Base-by-base conservation (phyloP, 176 grass and related monocot species). In the Zoysia japonica region DNA sequence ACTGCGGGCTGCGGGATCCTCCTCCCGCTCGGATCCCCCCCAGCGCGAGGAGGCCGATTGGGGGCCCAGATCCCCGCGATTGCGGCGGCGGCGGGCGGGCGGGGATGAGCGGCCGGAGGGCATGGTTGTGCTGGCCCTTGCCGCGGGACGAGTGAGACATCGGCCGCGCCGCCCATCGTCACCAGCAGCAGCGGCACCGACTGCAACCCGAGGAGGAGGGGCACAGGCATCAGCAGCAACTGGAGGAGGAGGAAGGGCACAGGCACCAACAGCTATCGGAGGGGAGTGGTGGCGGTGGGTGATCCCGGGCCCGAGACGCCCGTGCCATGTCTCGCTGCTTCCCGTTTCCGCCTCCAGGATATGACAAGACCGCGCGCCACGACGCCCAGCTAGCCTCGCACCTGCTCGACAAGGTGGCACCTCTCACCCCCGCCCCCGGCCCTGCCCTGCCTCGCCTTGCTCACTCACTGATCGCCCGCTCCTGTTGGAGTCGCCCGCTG, bases 291-390 rank as follows among this genome's bases (percentile, higher is more conserved):
- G 79, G 49, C 44, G 80, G 53, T 35, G 3, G 70, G 77, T 86
- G 88, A 90, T 81, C 88, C 66, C 72, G 67, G 88, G 88, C 80
- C 80, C 82, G 78, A 85, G 82, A 74, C 28, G 87, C 72, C 70
- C 67, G 91, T 90, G 91, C 91, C 88, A 93, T 93, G 91, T 93
- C 91, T 85, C 91, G 91, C 87, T 93, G 91, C 78, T 93, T 93
- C 74, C 85, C 91, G 69, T 93, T 90, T 83, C 91, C 91, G 69
- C 91, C 91, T 60, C 91, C 91, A 67, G 85, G 88, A 85, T 93
- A 90, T 90, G 82, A 83, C 55, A 93, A 93, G 82, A 93, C 85
- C 46, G 50, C 51, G 28, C 88, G 87, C 85, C 76, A 78, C 68
- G 88, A 80, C 78, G 87, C 19, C 73, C 82, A 68, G 60, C 78